Evolutionary conservation across 352 stramenopile species (phyloP).

Genomic region (Globisporangium mamillatum): DNA sequence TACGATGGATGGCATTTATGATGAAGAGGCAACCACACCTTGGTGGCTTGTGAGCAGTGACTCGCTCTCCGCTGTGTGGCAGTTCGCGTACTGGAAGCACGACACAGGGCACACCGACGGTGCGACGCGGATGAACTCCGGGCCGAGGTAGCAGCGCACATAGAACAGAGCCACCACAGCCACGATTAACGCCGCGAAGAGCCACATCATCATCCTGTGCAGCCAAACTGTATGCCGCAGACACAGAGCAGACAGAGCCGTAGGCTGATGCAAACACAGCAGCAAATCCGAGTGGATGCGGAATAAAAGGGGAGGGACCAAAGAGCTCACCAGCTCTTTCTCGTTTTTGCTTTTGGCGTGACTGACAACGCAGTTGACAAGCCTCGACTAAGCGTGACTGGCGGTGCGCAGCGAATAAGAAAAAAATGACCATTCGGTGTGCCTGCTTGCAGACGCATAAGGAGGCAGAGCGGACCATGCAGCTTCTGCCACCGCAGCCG

Average conservation of each 20-base stretch:
- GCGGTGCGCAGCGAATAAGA: neutral
- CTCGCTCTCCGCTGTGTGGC: neutral
- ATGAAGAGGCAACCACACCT: neutral
- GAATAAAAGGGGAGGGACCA: neutral
- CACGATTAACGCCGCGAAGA: constrained; percentile 6
- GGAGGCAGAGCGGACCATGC: neutral
- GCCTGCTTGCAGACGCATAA: neutral
- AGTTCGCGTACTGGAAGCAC: neutral
- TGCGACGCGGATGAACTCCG: neutral
- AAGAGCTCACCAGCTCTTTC: constrained; percentile 7
- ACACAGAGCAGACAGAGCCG: neutral
- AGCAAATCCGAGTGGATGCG: constrained; percentile 7
- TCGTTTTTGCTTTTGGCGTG: neutral
- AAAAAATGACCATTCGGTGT: neutral
- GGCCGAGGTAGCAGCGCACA: neutral
- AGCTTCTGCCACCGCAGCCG: neutral
- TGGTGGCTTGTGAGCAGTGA: constrained; percentile 4
- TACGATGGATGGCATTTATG: neutral
- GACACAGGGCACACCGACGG: neutral
- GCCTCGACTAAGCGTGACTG: neutral
- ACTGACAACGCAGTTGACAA: neutral
- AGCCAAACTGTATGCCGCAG: neutral
- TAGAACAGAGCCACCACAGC: constrained; percentile 2
- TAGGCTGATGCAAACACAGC: neutral
- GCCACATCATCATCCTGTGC: constrained; percentile 5